Evolutionary conservation across 2,329 filamentous ascomycete genomes (phyloP).

Genomic region (Teratosphaeria epicoccoides): DNA sequence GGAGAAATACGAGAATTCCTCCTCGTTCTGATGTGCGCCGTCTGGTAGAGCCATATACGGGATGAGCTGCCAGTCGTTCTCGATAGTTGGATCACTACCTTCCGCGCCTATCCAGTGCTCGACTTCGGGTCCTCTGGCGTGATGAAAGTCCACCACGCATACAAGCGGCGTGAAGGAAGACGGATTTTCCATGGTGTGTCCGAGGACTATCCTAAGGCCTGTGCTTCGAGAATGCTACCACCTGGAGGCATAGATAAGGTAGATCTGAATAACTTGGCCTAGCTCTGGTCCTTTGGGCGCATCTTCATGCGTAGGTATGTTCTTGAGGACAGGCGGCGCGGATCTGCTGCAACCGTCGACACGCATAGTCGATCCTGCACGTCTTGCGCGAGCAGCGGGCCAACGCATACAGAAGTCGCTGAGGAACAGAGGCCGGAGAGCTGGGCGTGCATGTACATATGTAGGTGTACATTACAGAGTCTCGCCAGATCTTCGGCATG

Average conservation of each 20-base stretch:
- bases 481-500: neutral
- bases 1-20: slow-evolving; percentile 99
- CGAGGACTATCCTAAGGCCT: too few relatives aligned
- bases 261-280: neutral
- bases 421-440: neutral
- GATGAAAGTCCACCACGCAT: slow-evolving; percentile 45
- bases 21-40: slow-evolving; percentile 83
- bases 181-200: neutral
- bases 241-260: neutral
- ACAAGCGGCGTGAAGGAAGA: slow-evolving; percentile 35
- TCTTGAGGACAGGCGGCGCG: neutral
- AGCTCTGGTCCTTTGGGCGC: neutral
- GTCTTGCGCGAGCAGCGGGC: neutral
- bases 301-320: neutral
- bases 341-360: neutral
- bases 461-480: neutral
- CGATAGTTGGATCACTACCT: slow-evolving; percentile 63
- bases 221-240: neutral
- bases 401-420: neutral
- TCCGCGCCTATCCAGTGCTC: slow-evolving; percentile 82
- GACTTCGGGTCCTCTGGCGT: slow-evolving; percentile 69
- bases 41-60: slow-evolving; percentile 97
- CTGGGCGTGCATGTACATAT: neutral
- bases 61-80: slow-evolving; percentile 82
- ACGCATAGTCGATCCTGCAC: neutral